Evolutionary conservation across 2,329 filamentous ascomycete genomes (phyloP).

Genomic region (Talaromyces islandicus): DNA sequence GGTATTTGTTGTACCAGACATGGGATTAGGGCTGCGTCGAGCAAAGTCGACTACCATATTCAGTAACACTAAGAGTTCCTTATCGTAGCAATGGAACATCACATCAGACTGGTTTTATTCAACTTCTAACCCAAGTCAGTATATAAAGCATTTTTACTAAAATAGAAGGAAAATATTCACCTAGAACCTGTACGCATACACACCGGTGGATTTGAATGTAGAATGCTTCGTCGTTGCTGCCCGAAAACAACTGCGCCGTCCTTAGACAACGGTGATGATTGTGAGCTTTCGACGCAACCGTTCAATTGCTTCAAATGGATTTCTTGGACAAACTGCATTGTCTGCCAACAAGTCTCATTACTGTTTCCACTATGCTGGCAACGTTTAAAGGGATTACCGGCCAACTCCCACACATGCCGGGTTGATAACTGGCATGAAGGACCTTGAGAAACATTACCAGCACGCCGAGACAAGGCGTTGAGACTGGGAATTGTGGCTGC

Average conservation of each 20-base stretch:
- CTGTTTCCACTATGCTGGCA: not conserved
- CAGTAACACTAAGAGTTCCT: too few species aligned
- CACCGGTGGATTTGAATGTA: too few species aligned
- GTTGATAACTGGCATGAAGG: not conserved
- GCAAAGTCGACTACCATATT: too few species aligned
- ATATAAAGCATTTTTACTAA: too few species aligned
- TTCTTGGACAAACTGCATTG: not conserved
- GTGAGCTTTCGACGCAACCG: not conserved
- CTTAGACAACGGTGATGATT: not conserved
- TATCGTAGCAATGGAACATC: too few species aligned
- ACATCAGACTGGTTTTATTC: too few species aligned
- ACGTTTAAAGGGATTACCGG: not conserved
- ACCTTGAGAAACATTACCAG: not conserved
- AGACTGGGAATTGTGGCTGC: not conserved
- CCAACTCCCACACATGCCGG: not conserved
- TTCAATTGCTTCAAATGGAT: not conserved
- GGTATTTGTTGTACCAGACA: too few species aligned
- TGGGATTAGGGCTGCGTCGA: too few species aligned
- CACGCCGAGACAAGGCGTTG: not conserved
- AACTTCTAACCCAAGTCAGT: too few species aligned
- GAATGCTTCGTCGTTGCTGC: not conserved
- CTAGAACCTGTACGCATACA: not conserved
- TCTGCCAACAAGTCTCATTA: not conserved
- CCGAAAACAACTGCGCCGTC: not conserved
- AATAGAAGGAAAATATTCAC: too few species aligned